Evolutionary conservation across 306 rosid species (phyloP), one percentile per base, ranked within the genome.

Genomic region (Prunus fruticosa): DNA sequence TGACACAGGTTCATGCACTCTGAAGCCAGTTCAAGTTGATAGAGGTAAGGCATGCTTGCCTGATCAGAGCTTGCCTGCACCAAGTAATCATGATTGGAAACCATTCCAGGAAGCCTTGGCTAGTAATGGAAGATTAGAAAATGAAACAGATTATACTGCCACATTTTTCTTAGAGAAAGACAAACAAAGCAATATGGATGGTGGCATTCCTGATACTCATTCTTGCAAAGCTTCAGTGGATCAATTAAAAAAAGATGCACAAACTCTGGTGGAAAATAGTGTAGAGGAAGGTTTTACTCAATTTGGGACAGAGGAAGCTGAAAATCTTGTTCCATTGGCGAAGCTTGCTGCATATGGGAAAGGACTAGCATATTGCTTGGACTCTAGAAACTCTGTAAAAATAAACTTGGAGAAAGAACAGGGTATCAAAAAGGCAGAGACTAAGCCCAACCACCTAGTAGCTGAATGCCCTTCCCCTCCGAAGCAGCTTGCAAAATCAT

Each of bases 381-480:
- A 80, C 56, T 73, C 68, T 28, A 62, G 74, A 69, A 84, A 19
- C 30, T 8, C 1, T 28, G 58, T n/a, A 49, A 79, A 41, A 14
- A 27, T 74, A 38, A 75, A 51, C 65, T 76, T 82, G 83, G 86
- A 76, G 11, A 79, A 76, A 63, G 81, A 63, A 78, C 50, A 73
- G 32, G 50, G 18, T 23, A 74, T 70, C 76, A 70, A 74, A 75
- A 61, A 13, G 38, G 79, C 69, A 19, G 79, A 38, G 63, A 77
- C 81, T 25, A 25, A 66, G 49, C 61, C 82, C 30, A 34, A 77
- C 74, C 14, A 30, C 52, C 68, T 69, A 73, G 30, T 61, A 27
- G 60, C 62, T 43, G 74, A 71, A 47, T 23, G 46, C 73, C 71
- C 61, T 46, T 81, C 74, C 74, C 73, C 32, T 67, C 76, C 77